Percentiles rank a stretch among this genome's conserved stretches.
Evolutionary conservation across 2,329 filamentous ascomycete genomes (phyloP).

Genomic region (Colletotrichum nymphaeae): DNA sequence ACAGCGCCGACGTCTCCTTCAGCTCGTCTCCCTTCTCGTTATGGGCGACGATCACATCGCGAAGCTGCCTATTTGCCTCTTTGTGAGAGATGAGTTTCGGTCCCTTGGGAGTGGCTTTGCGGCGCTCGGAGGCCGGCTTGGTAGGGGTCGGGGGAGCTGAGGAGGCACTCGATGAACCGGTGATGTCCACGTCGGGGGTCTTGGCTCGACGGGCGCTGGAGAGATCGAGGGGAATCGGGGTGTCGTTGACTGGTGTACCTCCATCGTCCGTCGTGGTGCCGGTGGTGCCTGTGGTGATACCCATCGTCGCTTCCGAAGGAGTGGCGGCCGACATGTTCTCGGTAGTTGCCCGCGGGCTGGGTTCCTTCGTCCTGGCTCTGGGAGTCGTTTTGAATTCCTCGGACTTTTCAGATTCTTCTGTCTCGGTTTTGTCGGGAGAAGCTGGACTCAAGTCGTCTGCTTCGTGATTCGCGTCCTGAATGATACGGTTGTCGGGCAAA

Average conservation of each 20-base stretch:
- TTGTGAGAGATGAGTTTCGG: not conserved
- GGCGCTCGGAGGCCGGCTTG: not conserved
- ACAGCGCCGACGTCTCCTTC: not conserved
- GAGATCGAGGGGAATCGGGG: not conserved
- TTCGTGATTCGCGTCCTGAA: not conserved
- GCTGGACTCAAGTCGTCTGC: not conserved
- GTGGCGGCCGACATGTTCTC: not conserved
- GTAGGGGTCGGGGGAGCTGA: slow-evolving; percentile 7
- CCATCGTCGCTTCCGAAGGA: not conserved
- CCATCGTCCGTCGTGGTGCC: not conserved
- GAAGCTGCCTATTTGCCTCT: not conserved
- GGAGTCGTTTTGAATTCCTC: no score
- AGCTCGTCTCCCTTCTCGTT: not conserved
- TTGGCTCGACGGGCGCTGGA: not conserved
- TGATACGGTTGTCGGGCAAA: not conserved
- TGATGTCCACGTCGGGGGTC: not conserved
- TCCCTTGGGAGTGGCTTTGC: not conserved
- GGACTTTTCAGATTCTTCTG: not conserved
- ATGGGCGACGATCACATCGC: not conserved
- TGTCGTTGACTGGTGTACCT: not conserved
- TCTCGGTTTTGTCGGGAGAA: not conserved
- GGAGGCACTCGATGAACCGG: not conserved
- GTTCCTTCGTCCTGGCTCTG: not conserved
- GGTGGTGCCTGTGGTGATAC: not conserved
- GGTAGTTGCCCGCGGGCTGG: not conserved